phyloP scores from a whole-genome alignment of 495 filamentous ascomycete species.

The Neurospora terricola region DNA sequence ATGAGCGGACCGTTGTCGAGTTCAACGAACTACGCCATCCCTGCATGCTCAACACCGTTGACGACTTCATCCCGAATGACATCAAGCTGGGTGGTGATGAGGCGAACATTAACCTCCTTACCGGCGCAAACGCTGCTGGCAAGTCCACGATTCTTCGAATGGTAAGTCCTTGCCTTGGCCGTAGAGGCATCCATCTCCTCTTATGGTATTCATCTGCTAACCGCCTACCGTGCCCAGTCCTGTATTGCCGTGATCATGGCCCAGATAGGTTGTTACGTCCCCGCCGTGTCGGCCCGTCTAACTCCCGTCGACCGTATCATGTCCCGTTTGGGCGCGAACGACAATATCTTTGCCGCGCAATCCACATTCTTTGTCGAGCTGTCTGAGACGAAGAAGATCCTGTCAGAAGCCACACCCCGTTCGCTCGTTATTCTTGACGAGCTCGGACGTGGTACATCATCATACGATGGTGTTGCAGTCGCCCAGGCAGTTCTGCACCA shows the following conservation, averaged over 20 bases:
- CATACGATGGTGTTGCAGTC: constrained; percentile 92
- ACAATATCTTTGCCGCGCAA: constrained; percentile 98
- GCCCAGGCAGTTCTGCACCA: constrained; percentile 95
- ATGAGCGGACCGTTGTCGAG: constrained; percentile 74
- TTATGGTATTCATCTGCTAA: constrained; percentile 13
- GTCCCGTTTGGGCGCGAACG: constrained; percentile 95
- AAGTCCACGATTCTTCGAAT: constrained; percentile 98
- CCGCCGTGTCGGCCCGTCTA: constrained; percentile 69
- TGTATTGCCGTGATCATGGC: constrained; percentile 97
- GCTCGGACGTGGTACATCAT: constrained; percentile 85
- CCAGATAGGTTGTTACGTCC: constrained; percentile 94
- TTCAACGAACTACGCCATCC: constrained; percentile 91
- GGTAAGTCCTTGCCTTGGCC: constrained; percentile 41
- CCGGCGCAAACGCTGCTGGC: constrained; percentile 93
- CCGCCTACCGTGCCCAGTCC: constrained; percentile 27
- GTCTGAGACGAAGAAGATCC: constrained; percentile 96
- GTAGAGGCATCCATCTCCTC: not conserved
- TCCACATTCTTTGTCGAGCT: constrained; percentile 98
- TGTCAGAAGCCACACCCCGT: constrained; percentile 86
- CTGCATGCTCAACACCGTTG: constrained; percentile 78
- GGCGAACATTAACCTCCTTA: constrained; percentile 83
- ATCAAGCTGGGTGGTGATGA: constrained; percentile 72
- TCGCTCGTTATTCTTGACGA: constrained; percentile 97
- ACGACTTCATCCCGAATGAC: constrained; percentile 96
- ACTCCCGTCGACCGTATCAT: constrained; percentile 97